Evolutionary conservation across 768 basidiomycete genomes (phyloP), one percentile per base, ranked within the genome.

Genomic region (Sporobolomyces pararoseus): DNA sequence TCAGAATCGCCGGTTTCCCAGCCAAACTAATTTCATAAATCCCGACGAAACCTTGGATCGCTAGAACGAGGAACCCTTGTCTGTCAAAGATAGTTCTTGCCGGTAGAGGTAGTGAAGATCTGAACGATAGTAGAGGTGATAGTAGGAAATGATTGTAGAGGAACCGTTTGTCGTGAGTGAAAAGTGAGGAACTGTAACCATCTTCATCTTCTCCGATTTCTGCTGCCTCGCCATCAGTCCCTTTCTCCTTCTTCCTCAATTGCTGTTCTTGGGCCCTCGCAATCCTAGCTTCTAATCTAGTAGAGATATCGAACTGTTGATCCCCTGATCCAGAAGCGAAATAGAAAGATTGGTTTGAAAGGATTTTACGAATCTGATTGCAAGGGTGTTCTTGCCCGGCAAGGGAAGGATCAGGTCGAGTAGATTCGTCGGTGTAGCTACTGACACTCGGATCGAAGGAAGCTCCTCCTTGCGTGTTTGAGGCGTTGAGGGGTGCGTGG

Each of bases 101-200:
- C 27, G 82, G 80, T 31, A 82, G 77, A 63, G 91, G 86, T 59
- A 99, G 82, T 53, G 88, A 83, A 61, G 88, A 86, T 58, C 96
- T 83, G 80, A 97, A 98, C 76, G 91, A 88, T 42, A 98, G 84
- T 63, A 98, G 81, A 76, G 91, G 90, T 50, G 87, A 84, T 52
- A 94, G 85, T 62, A 98, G 87, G 75, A 88, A 94, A 75, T 89
- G 88, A 78, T 99, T 99, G 95, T 95, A 99, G 17, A 98, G 85
- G 77, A 94, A 95, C 59, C 90, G 85, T 63, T 87, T 86, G 78
- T 94, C 91, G 74, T 87, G 91, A n/a, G 83, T 81, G 19, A 71
- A 55, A 35, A 27, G 19, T 3, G 61, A 65, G 6, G 61, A 55
- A 10, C 16, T 60, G 35, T 63, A 60, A 4, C 57, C 70, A 32